Percentiles rank a stretch among this genome's conserved stretches.
phyloP scores from a whole-genome alignment of 768 basidiomycete genomes.

The Boletus rubescentipes region DNA sequence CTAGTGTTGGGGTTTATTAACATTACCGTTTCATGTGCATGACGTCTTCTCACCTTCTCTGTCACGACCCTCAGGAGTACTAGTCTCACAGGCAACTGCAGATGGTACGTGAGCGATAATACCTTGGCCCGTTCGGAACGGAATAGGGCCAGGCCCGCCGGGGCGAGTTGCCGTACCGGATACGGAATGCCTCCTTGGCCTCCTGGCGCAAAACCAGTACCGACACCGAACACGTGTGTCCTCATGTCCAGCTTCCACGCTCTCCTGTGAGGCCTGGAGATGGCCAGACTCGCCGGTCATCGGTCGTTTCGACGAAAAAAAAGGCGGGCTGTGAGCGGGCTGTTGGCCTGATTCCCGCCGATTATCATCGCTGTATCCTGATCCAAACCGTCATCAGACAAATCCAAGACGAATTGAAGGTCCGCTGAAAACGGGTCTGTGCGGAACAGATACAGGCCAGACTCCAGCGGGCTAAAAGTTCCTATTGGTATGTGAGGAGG shows the following conservation, averaged over 20 bases:
- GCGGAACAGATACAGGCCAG: slow-evolving; percentile 2
- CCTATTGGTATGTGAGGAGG: not conserved
- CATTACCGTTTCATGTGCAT: not conserved
- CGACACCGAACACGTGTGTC: slow-evolving; percentile 8
- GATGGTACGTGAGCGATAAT: not conserved
- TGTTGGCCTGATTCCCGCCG: slow-evolving; percentile 10
- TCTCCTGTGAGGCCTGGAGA: not conserved
- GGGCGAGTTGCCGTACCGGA: not conserved
- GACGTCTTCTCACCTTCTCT: not conserved
- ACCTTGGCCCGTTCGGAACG: not conserved
- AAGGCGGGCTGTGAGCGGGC: not conserved
- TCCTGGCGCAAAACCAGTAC: not conserved
- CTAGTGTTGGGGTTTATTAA: not conserved
- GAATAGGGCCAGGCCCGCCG: slow-evolving; percentile 9
- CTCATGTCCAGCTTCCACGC: not conserved
- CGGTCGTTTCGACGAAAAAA: not conserved
- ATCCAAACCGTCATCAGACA: slow-evolving; percentile 19
- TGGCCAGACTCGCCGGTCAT: not conserved
- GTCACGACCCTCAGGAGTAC: too few species aligned
- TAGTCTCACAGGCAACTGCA: not conserved
- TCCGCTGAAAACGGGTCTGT: slow-evolving; percentile 12
- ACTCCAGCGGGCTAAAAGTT: not conserved
- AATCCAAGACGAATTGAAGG: slow-evolving; percentile 15
- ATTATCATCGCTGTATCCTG: slow-evolving; percentile 2
- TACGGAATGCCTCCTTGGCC: not conserved